Evolutionary conservation across 805 yeast genomes (phyloP).

Genomic region (Lipomyces kockii): DNA sequence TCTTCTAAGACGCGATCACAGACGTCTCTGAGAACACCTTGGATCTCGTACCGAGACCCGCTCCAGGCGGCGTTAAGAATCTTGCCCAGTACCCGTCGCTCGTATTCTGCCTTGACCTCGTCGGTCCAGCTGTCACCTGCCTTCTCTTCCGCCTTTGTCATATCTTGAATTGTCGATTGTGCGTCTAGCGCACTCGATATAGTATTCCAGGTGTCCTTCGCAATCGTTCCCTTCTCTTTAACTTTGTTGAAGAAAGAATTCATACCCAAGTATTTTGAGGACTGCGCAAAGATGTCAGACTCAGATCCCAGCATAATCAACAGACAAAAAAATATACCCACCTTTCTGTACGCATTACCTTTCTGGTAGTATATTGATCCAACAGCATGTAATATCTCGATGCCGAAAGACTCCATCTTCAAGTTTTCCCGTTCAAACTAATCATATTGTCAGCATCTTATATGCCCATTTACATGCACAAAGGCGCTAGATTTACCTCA

Average conservation of each 20-base stretch:
- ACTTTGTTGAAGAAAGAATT: constrained; percentile 81
- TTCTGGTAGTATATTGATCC: constrained; percentile 78
- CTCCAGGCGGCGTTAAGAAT: constrained; percentile 95
- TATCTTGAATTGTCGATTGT: constrained; percentile 73
- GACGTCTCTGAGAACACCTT: constrained; percentile 76
- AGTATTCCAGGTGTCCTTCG: constrained; percentile 82
- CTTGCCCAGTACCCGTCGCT: constrained; percentile 82
- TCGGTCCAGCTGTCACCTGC: constrained; percentile 59
- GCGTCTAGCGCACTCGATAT: constrained; percentile 87
- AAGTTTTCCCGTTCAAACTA: constrained; percentile 77
- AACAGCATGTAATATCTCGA: constrained; percentile 77
- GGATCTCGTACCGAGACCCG: constrained; percentile 85
- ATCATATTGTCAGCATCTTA: background rate
- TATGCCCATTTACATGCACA: too few species aligned
- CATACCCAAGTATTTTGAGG: constrained; percentile 83
- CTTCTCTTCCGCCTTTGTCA: constrained; percentile 72
- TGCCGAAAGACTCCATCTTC: constrained; percentile 94
- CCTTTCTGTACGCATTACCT: constrained; percentile 67
- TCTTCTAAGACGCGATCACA: constrained; percentile 80
- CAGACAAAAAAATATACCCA: constrained; percentile 55
- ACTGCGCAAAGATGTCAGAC: constrained; percentile 51
- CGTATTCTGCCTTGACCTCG: constrained; percentile 74
- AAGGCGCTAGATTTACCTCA: constrained; percentile 47
- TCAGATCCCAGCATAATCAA: background rate
- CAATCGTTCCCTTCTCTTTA: constrained; percentile 81